A percentile compares a stretch with the other conserved stretches of the same genome.
Conservation (phyloP, 23 red algal species). For the Gracilaria domingensis region DNA sequence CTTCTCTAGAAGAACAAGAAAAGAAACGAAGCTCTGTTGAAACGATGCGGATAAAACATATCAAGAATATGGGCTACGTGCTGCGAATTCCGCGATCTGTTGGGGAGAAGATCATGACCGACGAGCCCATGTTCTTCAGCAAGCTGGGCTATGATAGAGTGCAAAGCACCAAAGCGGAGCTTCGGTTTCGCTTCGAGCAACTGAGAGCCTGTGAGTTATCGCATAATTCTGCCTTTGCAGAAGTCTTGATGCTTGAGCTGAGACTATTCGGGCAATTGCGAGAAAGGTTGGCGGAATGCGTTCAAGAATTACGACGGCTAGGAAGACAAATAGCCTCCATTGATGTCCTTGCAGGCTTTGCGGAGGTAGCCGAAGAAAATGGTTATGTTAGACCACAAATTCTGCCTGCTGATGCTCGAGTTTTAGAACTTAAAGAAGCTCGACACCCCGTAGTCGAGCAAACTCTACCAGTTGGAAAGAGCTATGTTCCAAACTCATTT, state of each 20-base stretch:
- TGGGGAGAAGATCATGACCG: slow-evolving; percentile 55
- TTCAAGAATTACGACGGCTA: slow-evolving; percentile 50
- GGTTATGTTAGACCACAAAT: slow-evolving; percentile 77
- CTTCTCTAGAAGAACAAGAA: slow-evolving; percentile 71
- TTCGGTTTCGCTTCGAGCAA: slow-evolving; percentile 72
- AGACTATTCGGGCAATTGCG: slow-evolving; percentile 65
- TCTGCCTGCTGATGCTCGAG: slow-evolving; percentile 22
- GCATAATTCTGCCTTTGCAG: slow-evolving; percentile 49
- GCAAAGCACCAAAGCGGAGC: slow-evolving; percentile 76
- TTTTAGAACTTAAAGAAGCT: slow-evolving; percentile 54
- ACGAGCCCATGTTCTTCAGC: slow-evolving; percentile 60
- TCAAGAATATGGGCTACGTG: slow-evolving; percentile 75
- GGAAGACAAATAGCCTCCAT: slow-evolving; percentile 71
- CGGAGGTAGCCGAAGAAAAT: slow-evolving; percentile 71
- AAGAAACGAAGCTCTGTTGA: slow-evolving; percentile 64
- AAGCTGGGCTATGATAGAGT: slow-evolving; percentile 56
- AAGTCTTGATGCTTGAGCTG: slow-evolving; percentile 65
- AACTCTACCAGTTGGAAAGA: slow-evolving; percentile 66
- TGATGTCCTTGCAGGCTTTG: slow-evolving; percentile 92
- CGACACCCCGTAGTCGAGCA: slow-evolving; percentile 96
- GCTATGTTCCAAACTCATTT: slow-evolving; percentile 89
- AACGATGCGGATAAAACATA: slow-evolving; percentile 70
- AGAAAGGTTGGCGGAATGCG: slow-evolving; percentile 41
- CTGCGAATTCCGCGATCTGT: slow-evolving; percentile 65
- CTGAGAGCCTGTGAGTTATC: slow-evolving; percentile 41